phyloP scores from a whole-genome alignment of 768 basidiomycete genomes.

The Leccinum disarticulatum region DNA sequence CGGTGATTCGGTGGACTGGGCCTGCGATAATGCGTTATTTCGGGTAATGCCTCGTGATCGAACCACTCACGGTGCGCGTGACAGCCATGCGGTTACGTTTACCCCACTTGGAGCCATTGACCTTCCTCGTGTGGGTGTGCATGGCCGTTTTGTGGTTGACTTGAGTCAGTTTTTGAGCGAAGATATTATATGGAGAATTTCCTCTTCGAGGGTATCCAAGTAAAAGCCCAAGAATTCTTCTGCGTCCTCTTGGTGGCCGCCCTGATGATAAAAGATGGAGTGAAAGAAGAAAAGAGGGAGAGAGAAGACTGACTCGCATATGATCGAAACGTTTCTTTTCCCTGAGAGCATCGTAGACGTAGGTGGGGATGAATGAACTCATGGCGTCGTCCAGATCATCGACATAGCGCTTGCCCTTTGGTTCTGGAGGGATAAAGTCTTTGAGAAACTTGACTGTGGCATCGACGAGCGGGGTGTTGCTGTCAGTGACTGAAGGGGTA shows the following conservation, averaged over 20 bases:
- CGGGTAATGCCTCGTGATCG: slow-evolving; percentile 3
- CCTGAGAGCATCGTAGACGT: slow-evolving; percentile 91
- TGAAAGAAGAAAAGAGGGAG: not conserved
- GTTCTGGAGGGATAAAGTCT: slow-evolving; percentile 56
- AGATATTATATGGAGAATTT: too few species aligned
- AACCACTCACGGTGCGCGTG: slow-evolving; percentile 68
- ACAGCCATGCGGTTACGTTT: slow-evolving; percentile 72
- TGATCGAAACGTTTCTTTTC: slow-evolving; percentile 90
- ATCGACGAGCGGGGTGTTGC: slow-evolving; percentile 57
- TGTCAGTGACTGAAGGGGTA: slow-evolving; percentile 27
- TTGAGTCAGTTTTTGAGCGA: slow-evolving; percentile 33
- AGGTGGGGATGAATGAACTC: slow-evolving; percentile 80
- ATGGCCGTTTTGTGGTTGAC: slow-evolving; percentile 12
- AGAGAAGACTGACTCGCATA: slow-evolving; percentile 68
- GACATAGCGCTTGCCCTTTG: slow-evolving; percentile 38
- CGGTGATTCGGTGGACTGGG: slow-evolving; percentile 78
- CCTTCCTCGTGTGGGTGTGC: slow-evolving; percentile 47
- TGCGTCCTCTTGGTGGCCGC: too few species aligned
- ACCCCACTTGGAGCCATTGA: slow-evolving; percentile 93
- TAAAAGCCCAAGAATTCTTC: too few species aligned
- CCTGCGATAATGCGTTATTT: slow-evolving; percentile 37
- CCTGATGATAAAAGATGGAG: slow-evolving; percentile 33
- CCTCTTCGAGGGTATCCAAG: too few species aligned
- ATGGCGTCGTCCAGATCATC: slow-evolving; percentile 50
- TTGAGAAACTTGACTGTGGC: slow-evolving; percentile 73